phyloP scores from a whole-genome alignment of 2,329 filamentous ascomycete genomes.

The Amesomyces nigricolor region DNA sequence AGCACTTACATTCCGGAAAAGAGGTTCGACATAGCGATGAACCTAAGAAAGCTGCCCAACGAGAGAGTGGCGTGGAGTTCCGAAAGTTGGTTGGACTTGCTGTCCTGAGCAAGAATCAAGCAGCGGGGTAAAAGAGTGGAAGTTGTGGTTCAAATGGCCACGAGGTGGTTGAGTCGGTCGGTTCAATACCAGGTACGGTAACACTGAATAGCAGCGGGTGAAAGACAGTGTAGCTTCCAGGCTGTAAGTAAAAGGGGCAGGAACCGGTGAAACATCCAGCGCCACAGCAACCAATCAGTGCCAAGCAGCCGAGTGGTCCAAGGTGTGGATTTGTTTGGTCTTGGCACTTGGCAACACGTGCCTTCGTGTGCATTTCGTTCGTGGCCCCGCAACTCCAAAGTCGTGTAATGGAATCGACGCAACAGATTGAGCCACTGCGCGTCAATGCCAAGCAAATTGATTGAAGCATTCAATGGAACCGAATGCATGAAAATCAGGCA shows the following conservation, averaged over 20 bases:
- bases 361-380: neutral
- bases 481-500: slow-evolving; percentile 5
- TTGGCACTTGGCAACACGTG: slow-evolving; percentile 2
- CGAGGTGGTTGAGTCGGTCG: neutral
- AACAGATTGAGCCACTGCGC: neutral
- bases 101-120: too few species aligned
- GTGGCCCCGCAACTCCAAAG: neutral
- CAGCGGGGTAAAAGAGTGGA: neutral
- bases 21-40: slow-evolving; percentile 28
- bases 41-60: neutral
- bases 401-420: neutral
- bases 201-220: neutral
- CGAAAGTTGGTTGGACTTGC: neutral
- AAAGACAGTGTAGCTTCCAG: neutral
- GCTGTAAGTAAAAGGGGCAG: slow-evolving; percentile 18
- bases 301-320: neutral
- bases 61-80: neutral
- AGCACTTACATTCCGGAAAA: slow-evolving; percentile 31
- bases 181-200: neutral
- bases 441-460: slow-evolving; percentile 3
- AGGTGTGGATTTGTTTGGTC: neutral
- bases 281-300: slow-evolving; percentile 6
- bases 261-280: slow-evolving; percentile 6
- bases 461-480: neutral
- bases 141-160: neutral